phyloP scores from a whole-genome alignment of 192 early-diverging fungal species.

The Phycomyces nitens region DNA sequence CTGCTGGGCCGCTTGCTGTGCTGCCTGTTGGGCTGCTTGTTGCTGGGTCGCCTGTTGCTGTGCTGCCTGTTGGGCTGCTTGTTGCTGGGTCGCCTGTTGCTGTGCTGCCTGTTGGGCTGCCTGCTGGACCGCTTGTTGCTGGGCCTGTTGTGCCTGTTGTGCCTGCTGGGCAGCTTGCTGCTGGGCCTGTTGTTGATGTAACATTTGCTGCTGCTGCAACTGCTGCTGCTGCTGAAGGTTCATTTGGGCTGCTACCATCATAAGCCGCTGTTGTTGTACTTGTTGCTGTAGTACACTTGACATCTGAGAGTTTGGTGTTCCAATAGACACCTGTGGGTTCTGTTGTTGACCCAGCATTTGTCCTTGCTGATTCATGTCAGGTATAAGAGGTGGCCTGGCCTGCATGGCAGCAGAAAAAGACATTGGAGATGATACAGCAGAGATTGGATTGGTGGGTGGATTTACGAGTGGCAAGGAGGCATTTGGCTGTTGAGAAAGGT shows the following conservation, averaged over 20 bases:
- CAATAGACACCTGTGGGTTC: constrained; percentile 11
- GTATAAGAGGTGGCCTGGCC: no score
- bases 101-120: background rate
- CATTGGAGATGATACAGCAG: background rate
- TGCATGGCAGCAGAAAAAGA: background rate
- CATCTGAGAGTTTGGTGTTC: constrained; percentile 7
- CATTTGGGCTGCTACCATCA: constrained; percentile 12
- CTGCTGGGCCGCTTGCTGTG: no score
- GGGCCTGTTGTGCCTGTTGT: background rate
- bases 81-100: constrained; percentile 7
- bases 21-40: background rate
- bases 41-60: constrained; percentile 11
- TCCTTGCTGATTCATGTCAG: no score
- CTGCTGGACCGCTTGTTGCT: constrained; percentile 8
- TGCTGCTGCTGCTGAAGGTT: background rate
- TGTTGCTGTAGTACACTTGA: constrained; percentile 5
- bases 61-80: constrained; percentile 4
- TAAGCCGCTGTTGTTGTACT: constrained; percentile 16
- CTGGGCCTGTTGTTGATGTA: constrained; percentile 9
- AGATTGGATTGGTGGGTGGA: background rate
- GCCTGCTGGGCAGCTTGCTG: background rate
- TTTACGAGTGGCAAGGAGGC: background rate
- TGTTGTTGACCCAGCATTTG: background rate
- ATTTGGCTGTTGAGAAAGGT: background rate
- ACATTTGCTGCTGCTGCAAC: constrained; percentile 10